Base-by-base conservation (phyloP, 805 yeast genomes). In the Lipomyces sp. region DNA sequence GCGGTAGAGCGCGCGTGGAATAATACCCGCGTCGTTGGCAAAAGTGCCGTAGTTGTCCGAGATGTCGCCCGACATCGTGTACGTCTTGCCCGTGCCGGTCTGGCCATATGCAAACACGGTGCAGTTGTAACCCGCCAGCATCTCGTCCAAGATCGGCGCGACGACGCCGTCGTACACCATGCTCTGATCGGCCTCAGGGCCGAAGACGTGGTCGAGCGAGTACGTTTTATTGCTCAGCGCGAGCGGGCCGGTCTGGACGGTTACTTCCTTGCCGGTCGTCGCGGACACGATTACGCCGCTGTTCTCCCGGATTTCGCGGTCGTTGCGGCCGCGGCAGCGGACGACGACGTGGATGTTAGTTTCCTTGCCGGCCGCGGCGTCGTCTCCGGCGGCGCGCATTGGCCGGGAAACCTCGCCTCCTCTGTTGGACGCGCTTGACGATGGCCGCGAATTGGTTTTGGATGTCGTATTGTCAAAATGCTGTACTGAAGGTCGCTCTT, bases 51-150 rank as follows among this genome's bases (percentile, higher is more conserved):
- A 45, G 36, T 49, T 35, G 22, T 53, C 65, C 10, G 51, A 36
- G 28, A 62, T 53, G 46, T 63, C 64, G 28, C 68, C 68, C 34
- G 68, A 51, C 66, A 63, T 61, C 8, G 65, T 61, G 36, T 62
- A 78, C 0, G 90, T 78, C 65, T 85, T 85, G 2, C 93, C 93
- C 1, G 88, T 75, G 0, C 88, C 86, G 0, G 86, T 80, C 62
- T 83, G 91, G 8, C 95, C 95, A 65, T 84, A 86, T 0, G 90
- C 86, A 31, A 86, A 68, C 0, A 86, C 78, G 0, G 91, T 79
- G 24, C 89, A 86, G 63, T 86, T 85, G 62, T 81, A 83, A 0
- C 97, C 97, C 45, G 75, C 70, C 50, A 88, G 68, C 52, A 88
- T 76, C 31, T 90, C 95, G 23, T 76, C 74, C 43, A 83, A 74